phyloP scores from a whole-genome alignment of 2,329 filamentous ascomycete genomes.

The Exophiala mesophila region DNA sequence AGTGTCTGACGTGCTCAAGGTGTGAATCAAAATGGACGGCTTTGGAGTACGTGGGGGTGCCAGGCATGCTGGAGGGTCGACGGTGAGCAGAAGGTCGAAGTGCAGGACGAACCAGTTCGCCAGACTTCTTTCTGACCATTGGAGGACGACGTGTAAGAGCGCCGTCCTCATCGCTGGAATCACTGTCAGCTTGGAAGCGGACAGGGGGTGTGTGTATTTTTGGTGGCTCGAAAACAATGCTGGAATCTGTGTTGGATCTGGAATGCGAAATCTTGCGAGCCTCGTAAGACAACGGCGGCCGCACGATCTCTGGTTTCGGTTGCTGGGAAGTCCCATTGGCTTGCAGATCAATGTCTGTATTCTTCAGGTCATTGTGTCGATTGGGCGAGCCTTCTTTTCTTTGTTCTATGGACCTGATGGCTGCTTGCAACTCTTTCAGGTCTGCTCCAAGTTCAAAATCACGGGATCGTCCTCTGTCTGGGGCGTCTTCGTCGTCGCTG shows the following conservation, averaged over 20 bases:
- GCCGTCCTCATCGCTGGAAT: slow-evolving; percentile 55
- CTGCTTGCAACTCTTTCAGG: slow-evolving; percentile 68
- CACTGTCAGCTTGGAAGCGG: slow-evolving; percentile 37
- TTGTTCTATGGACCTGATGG: slow-evolving; percentile 73
- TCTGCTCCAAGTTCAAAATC: slow-evolving; percentile 39
- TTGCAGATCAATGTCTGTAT: slow-evolving; percentile 22
- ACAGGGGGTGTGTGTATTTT: slow-evolving; percentile 41
- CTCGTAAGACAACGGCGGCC: slow-evolving; percentile 47
- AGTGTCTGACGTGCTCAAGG: slow-evolving; percentile 92
- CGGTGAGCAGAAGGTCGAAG: slow-evolving; percentile 71
- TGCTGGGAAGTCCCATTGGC: slow-evolving; percentile 7
- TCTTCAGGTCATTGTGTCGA: slow-evolving; percentile 31
- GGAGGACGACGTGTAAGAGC: slow-evolving; percentile 65
- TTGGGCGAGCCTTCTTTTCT: slow-evolving; percentile 56
- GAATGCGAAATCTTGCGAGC: slow-evolving; percentile 59
- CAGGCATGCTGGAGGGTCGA: slow-evolving; percentile 92
- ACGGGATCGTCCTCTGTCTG: slow-evolving; percentile 34
- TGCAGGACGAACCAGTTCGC: slow-evolving; percentile 89
- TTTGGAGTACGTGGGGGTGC: slow-evolving; percentile 91
- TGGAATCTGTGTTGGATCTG: slow-evolving; percentile 54
- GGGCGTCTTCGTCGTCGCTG: slow-evolving; percentile 71
- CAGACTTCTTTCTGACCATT: slow-evolving; percentile 97
- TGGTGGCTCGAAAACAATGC: slow-evolving; percentile 43
- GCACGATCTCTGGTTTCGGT: slow-evolving; percentile 40
- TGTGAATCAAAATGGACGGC: slow-evolving; percentile 98